Evolutionary conservation across 164 flowering plant species (phyloP).

Genomic region (Magnolia kwangsiensis): DNA sequence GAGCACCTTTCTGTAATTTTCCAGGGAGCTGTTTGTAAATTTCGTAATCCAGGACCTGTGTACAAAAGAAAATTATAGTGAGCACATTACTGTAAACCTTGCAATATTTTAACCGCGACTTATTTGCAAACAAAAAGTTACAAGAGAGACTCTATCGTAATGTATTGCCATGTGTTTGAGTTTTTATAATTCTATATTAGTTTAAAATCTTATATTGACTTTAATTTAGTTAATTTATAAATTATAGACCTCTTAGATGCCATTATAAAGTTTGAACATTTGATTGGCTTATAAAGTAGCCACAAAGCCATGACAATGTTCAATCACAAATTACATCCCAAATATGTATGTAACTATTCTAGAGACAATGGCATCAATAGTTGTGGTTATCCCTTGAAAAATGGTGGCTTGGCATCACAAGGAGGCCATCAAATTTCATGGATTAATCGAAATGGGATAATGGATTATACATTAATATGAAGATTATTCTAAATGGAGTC

Average conservation of each 20-base stretch:
- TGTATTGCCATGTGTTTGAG: too few species aligned
- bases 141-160: too few species aligned
- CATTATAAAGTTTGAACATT: background rate
- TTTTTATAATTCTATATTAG: too few species aligned
- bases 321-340: background rate
- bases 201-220: background rate
- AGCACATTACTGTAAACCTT: too few species aligned
- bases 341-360: background rate
- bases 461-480: background rate
- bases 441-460: background rate
- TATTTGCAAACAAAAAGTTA: too few species aligned
- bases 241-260: background rate
- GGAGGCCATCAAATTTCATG: conserved; percentile 1
- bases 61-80: too few species aligned
- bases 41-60: too few species aligned
- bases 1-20: too few species aligned
- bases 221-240: background rate
- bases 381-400: background rate
- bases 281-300: background rate
- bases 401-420: background rate
- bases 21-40: too few species aligned
- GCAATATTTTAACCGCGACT: too few species aligned
- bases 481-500: background rate
- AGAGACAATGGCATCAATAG: background rate
- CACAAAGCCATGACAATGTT: background rate